Percentiles rank a stretch among this genome's conserved stretches.
These are phyloP conservation scores for Kluyveromyces starmeri DNA, from an alignment of 805 yeast genomes.

Conservation along the genomic window DNA sequence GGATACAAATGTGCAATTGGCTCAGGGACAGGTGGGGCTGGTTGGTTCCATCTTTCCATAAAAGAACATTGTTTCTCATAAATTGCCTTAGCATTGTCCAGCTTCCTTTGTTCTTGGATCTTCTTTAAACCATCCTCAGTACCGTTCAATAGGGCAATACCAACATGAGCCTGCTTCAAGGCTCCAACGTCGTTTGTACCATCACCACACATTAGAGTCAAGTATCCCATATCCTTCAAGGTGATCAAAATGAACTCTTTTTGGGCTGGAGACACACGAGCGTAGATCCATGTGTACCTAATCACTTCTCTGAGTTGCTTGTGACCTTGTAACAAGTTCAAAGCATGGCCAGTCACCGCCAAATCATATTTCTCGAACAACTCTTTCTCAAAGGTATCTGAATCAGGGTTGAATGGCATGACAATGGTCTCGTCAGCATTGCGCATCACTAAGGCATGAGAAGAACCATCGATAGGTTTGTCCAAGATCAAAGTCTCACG, in stretches of 20 bases:
- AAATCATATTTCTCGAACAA: conserved; percentile 68
- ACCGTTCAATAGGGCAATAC: conserved; percentile 96
- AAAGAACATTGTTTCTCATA: conserved; percentile 80
- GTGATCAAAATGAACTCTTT: conserved; percentile 84
- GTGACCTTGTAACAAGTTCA: conserved; percentile 56
- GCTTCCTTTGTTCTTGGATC: conserved; percentile 69
- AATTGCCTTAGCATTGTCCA: conserved; percentile 52
- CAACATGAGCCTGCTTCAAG: conserved; percentile 94
- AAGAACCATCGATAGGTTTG: conserved; percentile 51
- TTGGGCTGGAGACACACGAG: conserved; percentile 94
- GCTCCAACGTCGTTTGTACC: conserved; percentile 99
- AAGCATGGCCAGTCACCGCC: conserved; percentile 90
- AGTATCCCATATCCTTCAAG: conserved; percentile 80
- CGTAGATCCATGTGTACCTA: conserved; percentile 92
- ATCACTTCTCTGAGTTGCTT: conserved; percentile 63
- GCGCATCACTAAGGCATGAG: conserved; percentile 65
- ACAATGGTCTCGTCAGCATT: conserved; percentile 67
- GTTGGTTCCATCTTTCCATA: conserved; percentile 73
- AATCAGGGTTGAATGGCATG: conserved; percentile 56
- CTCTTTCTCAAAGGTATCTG: conserved; percentile 30
- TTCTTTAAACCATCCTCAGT: conserved; percentile 90
- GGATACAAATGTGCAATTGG: conserved; percentile 93
- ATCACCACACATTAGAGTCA: conserved; percentile 98
- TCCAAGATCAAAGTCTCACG: conserved; percentile 82
- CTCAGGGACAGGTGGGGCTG: conserved; percentile 75